Percentiles rank a stretch among this genome's conserved stretches.
These are phyloP conservation scores for Tylopilus plumbeoviolaceoides DNA, from an alignment of 768 basidiomycete species.

Conservation along the genomic window DNA sequence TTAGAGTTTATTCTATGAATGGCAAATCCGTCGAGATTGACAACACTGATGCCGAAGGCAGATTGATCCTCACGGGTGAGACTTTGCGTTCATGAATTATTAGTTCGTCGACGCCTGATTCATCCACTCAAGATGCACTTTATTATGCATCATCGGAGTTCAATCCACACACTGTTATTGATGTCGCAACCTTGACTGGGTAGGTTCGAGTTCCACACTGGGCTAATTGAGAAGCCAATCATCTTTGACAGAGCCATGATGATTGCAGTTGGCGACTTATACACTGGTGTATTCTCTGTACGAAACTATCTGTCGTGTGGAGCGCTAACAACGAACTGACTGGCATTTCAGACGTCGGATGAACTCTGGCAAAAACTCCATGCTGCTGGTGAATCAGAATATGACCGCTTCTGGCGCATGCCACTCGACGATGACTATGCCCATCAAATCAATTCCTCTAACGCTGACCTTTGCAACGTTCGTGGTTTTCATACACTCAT, in stretches of 20 bases:
- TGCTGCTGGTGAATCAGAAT: conserved; percentile 65
- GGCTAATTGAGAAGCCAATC: background rate
- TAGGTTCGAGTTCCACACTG: conserved; percentile 25
- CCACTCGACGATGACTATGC: conserved; percentile 81
- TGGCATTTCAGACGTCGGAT: conserved; percentile 54
- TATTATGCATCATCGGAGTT: conserved; percentile 76
- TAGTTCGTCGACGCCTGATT: background rate
- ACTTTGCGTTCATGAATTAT: background rate
- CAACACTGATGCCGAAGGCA: conserved; percentile 84
- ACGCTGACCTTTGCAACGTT: conserved; percentile 75
- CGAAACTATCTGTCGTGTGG: conserved; percentile 10
- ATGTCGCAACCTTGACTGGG: conserved; percentile 87
- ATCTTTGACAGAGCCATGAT: conserved; percentile 53
- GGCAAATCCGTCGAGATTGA: conserved; percentile 85
- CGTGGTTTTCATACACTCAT: background rate
- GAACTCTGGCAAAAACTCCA: conserved; percentile 68
- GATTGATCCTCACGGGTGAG: conserved; percentile 68
- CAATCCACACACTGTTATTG: conserved; percentile 79
- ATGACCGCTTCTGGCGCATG: conserved; percentile 89
- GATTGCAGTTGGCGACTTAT: conserved; percentile 71
- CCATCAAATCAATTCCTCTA: conserved; percentile 70
- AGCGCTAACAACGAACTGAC: background rate
- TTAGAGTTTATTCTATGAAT: conserved; percentile 80
- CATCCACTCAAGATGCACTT: conserved; percentile 56
- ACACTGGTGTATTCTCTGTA: conserved; percentile 76